Base-by-base conservation (phyloP, 106 monocot genomes). In the Dendrobium officinale region DNA sequence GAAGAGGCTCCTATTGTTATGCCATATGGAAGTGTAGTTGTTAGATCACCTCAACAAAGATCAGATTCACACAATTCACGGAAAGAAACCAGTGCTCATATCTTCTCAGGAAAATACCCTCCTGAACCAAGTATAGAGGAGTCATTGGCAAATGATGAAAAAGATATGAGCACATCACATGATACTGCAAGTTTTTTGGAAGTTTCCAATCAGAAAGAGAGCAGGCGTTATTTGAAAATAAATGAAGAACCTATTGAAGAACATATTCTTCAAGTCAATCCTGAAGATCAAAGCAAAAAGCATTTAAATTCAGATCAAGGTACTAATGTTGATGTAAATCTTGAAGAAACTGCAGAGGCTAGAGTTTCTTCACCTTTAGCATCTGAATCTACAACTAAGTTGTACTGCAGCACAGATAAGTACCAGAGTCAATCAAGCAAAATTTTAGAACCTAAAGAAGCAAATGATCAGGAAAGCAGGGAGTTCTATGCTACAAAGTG, bases 1-100 rank as follows among this genome's bases (percentile, higher is more conserved):
- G 76, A 76, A n/a, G 76, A 76, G 27, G 49, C 42, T 76, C 26
- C 27, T 49, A 9, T 76, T 49, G 45, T 42, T 48, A 49, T 76
- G 9, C 27, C 70, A 37, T 20, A 27, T 70, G 37, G 26, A 26
- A 67, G 22, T 8, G 9, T 26, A 67, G 67, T 70, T 43, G 18
- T 74, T 74, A 74, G 42, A 43, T 41, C 74, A 22, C 61, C 42
- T 42, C 27, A 40, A 19, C 31, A 5, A 74, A 74, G 2, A 20
- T 15, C 27, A 42, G 73, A 74, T 74, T 61, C 61, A 33, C 42
- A 42, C 17, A 5, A 74, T 41, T 16, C 19, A 19, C 4, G 74
- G 74, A 74, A 43, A 61, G 61, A 22, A n/a, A 22, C 4, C 4
- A 22, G 22, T 19, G 61, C 61, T 61, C 22, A 5, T 22, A 22